These are phyloP conservation scores for Leccinum pellstonianum DNA, from an alignment of 768 basidiomycete genomes.

Conservation along the genomic window DNA sequence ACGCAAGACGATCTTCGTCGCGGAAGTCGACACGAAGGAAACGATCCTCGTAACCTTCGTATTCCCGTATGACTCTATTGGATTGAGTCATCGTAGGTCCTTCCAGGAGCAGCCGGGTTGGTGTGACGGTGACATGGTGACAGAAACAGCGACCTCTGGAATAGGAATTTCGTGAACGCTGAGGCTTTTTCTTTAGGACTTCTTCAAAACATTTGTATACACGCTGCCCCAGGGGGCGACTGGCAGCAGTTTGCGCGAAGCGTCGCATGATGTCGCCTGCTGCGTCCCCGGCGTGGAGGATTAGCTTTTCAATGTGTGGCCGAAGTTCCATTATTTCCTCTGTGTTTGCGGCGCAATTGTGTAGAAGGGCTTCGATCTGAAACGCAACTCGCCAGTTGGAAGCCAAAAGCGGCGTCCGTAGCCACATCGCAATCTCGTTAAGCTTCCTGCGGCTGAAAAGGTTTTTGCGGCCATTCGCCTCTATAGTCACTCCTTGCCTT, in stretches of 20 bases:
- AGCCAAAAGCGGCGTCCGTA: slow-evolving; percentile 41
- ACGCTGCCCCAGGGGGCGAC: slow-evolving; percentile 42
- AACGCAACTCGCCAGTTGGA: slow-evolving; percentile 64
- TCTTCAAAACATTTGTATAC: slow-evolving; percentile 48
- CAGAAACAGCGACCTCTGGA: slow-evolving; percentile 54
- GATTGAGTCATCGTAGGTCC: slow-evolving; percentile 76
- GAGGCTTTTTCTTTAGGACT: slow-evolving; percentile 22
- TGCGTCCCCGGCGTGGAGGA: slow-evolving; percentile 32
- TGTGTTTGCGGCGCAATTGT: slow-evolving; percentile 61
- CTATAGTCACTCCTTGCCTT: slow-evolving; percentile 40
- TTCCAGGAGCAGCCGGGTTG: slow-evolving; percentile 70
- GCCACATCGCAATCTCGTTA: slow-evolving; percentile 41
- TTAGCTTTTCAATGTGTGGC: slow-evolving; percentile 43
- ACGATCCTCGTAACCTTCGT: slow-evolving; percentile 54
- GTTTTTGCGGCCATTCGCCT: slow-evolving; percentile 41
- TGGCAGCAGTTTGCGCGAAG: slow-evolving; percentile 50
- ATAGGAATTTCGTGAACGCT: slow-evolving; percentile 21
- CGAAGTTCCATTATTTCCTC: slow-evolving; percentile 50
- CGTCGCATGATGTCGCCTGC: slow-evolving; percentile 52
- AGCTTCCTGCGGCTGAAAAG: slow-evolving; percentile 55
- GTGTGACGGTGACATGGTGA: slow-evolving; percentile 74
- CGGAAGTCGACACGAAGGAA: slow-evolving; percentile 85
- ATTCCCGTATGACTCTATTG: slow-evolving; percentile 76
- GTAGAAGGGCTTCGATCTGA: slow-evolving; percentile 70
- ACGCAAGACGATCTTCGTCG: slow-evolving; percentile 77